Base-by-base conservation (phyloP, 108 stramenopile genomes). In the Discostella pseudostelligera region DNA sequence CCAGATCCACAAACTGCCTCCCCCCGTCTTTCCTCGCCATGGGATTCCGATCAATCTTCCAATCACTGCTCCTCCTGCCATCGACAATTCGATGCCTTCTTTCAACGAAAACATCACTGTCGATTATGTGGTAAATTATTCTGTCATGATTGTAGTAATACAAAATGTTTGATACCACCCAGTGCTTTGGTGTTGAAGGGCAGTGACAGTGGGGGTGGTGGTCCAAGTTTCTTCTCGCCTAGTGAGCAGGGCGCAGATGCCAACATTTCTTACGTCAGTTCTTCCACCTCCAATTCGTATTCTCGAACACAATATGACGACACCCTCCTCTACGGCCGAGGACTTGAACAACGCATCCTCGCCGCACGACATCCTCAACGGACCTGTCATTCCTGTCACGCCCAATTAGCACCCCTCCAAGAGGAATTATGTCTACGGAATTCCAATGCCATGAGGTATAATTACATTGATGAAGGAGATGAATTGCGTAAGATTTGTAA, bases 71-170 rank as follows among this genome's bases (percentile, higher is more conserved):
- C 70, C 17, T 20, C 61, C 14, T 95, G 94, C 49, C 57, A 39
- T 13, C 25, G 51, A 13, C 74, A 59, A 32, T 96, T 93, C 69
- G 81, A 84, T 65, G 63, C 67, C 8, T 42, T 96, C 39, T 72
- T 72, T 46, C 80, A 93, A 59, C 87, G 89, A 0, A 69, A 84
- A 13, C 94, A 95, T 56, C 94, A 95, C 76, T 95, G 94, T 63
- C 89, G 94, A 12, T 61, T 86, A 25, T 95, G 94, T 59, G 94
- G 94, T 8, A 74, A 84, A 49, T 77, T 95, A 17, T 95, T 91
- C 65, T 95, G 94, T 54, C 65, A 83, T 29, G 57, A 75, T 11
- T 95, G 94, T 68, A 70, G 72, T 32, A 40, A 70, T 21, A 80
- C 84, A 24, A 60, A 79, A 6, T 74, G 82, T 21, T 63, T 95